Evolutionary conservation across 2,329 filamentous ascomycete species (phyloP).

Genomic region (Leptographium lundbergii): DNA sequence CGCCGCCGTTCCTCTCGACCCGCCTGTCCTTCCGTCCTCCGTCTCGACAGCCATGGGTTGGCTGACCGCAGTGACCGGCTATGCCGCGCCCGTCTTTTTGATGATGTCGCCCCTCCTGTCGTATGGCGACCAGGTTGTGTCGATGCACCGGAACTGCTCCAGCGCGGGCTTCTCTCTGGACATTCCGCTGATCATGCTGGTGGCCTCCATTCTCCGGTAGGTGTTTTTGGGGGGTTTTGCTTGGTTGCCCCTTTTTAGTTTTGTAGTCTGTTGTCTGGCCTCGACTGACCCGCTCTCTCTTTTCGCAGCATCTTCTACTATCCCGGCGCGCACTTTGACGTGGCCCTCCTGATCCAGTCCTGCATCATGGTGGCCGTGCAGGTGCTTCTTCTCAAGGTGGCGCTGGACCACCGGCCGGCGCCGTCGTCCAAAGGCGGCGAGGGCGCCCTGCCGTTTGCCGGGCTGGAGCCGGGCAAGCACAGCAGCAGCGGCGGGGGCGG

Average conservation of each 20-base stretch:
- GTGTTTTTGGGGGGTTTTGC: constrained; percentile 9
- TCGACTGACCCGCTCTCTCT: neutral
- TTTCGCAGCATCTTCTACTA: constrained; percentile 52
- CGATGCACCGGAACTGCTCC: constrained; percentile 51
- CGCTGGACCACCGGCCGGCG: constrained; percentile 52
- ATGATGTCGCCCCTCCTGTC: constrained; percentile 51
- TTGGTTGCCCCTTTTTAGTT: neutral
- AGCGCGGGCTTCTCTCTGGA: constrained; percentile 45
- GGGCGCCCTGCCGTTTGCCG: constrained; percentile 49
- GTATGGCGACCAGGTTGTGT: constrained; percentile 52
- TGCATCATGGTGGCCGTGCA: constrained; percentile 55
- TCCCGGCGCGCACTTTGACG: constrained; percentile 52
- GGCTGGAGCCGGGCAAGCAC: constrained; percentile 23
- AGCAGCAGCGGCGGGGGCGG: constrained; percentile 11
- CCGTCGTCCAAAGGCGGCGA: constrained; percentile 49
- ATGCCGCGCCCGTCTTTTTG: constrained; percentile 50
- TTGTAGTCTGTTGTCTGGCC: neutral
- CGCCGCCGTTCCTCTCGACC: neutral
- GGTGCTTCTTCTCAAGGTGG: constrained; percentile 51
- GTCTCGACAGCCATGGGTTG: constrained; percentile 22
- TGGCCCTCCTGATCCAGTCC: constrained; percentile 49
- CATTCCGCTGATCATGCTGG: constrained; percentile 60
- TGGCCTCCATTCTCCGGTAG: constrained; percentile 53
- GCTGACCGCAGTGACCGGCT: constrained; percentile 37
- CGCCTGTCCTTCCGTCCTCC: neutral